These are phyloP conservation scores for Candida ovalis DNA, from an alignment of 805 yeast species.

Conservation along the genomic window DNA sequence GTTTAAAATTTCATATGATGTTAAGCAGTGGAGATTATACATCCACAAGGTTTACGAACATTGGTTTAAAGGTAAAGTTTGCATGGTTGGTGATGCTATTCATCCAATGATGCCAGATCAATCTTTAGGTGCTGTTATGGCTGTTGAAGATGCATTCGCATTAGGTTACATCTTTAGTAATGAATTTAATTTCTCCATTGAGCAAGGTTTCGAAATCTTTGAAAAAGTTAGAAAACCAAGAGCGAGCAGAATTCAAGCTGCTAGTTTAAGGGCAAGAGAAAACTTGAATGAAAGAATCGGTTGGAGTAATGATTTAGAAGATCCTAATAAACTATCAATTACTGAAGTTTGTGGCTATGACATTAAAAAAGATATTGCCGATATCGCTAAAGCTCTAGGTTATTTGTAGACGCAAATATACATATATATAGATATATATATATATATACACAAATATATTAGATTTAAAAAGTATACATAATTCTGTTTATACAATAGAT, in stretches of 20 bases:
- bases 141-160: conserved; percentile 22
- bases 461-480: neutral
- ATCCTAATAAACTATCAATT: conserved; percentile 25
- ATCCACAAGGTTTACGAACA: conserved; percentile 24
- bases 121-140: conserved; percentile 18
- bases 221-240: conserved; percentile 28
- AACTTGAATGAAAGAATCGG: conserved; percentile 32
- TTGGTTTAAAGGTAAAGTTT: conserved; percentile 28
- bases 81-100: conserved; percentile 33
- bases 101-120: conserved; percentile 32
- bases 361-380: conserved; percentile 26
- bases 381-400: conserved; percentile 6
- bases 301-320: conserved; percentile 24
- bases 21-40: conserved; percentile 28
- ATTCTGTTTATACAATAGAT: neutral
- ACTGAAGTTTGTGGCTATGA: conserved; percentile 32
- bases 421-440: neutral
- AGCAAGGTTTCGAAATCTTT: conserved; percentile 24
- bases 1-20: conserved; percentile 25
- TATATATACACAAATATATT: no score
- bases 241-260: conserved; percentile 30
- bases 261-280: conserved; percentile 31
- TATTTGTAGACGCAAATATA: no score
- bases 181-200: conserved; percentile 22
- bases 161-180: conserved; percentile 28